Conservation (phyloP, 1,139 yeast species). For the Scheffersomyces insectosa region DNA sequence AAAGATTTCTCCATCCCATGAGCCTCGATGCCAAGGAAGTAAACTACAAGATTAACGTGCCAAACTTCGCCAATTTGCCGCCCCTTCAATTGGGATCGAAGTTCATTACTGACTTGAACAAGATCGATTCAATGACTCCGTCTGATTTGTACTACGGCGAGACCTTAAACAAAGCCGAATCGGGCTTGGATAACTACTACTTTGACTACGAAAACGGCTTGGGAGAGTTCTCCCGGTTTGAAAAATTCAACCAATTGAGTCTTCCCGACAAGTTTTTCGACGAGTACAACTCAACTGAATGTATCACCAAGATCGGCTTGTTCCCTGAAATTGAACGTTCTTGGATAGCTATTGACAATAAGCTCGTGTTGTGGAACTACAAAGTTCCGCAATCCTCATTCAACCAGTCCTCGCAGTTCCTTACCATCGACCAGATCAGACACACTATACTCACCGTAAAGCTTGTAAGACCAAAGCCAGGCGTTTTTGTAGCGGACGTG, state of each 20-base stretch:
- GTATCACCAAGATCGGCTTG: constrained; percentile 77
- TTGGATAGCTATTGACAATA: constrained; percentile 86
- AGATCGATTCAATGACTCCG: constrained; percentile 48
- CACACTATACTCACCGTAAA: constrained; percentile 77
- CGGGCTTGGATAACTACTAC: constrained; percentile 43
- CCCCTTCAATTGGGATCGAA: constrained; percentile 47
- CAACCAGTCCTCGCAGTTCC: constrained; percentile 60
- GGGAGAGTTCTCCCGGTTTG: constrained; percentile 73
- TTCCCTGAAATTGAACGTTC: constrained; percentile 80
- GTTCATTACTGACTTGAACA: constrained; percentile 46
- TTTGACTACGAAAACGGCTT: constrained; percentile 43
- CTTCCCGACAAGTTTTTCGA: constrained; percentile 85
- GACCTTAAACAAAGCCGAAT: constrained; percentile 38
- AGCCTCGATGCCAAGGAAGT: constrained; percentile 43
- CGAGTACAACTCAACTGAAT: constrained; percentile 69
- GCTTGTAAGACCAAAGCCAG: constrained; percentile 75
- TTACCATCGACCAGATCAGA: constrained; percentile 78
- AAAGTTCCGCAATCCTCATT: constrained; percentile 54
- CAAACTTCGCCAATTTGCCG: constrained; percentile 44
- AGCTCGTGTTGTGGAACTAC: constrained; percentile 82
- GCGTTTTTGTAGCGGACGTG: constrained; percentile 77
- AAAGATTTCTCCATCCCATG: constrained; percentile 39
- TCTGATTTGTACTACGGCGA: constrained; percentile 45
- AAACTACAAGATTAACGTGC: constrained; percentile 45
- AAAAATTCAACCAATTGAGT: constrained; percentile 63